phyloP scores from a whole-genome alignment of 495 filamentous ascomycete genomes.

The Penicillium crystallinum region DNA sequence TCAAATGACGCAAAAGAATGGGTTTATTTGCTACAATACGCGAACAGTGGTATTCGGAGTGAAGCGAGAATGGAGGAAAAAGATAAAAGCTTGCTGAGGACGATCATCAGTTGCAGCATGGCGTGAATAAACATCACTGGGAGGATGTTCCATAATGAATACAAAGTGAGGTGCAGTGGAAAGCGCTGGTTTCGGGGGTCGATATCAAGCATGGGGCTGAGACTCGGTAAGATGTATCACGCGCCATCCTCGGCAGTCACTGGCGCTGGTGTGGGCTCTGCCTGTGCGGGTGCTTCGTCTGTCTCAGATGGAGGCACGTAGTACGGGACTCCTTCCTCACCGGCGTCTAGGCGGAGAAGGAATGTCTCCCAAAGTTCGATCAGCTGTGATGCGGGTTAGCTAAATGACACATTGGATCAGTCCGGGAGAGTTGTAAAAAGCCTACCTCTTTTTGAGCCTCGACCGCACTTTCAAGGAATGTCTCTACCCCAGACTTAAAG shows the following conservation, averaged over 20 bases:
- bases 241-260: constrained; percentile 14
- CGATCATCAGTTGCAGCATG: constrained; percentile 5
- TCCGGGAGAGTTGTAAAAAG: constrained; percentile 14
- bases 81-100: constrained; percentile 7
- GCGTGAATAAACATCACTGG: not conserved
- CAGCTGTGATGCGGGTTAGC: constrained; percentile 52
- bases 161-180: not conserved
- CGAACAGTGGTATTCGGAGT: constrained; percentile 18
- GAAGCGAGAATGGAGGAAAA: not conserved
- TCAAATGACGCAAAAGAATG: not conserved
- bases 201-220: not conserved
- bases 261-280: constrained; percentile 23
- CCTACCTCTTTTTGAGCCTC: constrained; percentile 96
- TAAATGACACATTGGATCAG: not conserved
- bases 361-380: constrained; percentile 99
- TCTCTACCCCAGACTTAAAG: constrained; percentile 97
- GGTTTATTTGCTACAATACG: constrained; percentile 11
- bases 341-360: constrained; percentile 87
- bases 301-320: constrained; percentile 53
- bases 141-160: not conserved
- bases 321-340: constrained; percentile 78
- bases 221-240: not conserved
- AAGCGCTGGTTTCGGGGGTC: not conserved
- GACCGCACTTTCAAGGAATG: constrained; percentile 90
- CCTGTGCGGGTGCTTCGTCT: constrained; percentile 9